These are phyloP conservation scores for Physaria fendleri DNA, from an alignment of 345 rosid species.

Conservation along the genomic window DNA sequence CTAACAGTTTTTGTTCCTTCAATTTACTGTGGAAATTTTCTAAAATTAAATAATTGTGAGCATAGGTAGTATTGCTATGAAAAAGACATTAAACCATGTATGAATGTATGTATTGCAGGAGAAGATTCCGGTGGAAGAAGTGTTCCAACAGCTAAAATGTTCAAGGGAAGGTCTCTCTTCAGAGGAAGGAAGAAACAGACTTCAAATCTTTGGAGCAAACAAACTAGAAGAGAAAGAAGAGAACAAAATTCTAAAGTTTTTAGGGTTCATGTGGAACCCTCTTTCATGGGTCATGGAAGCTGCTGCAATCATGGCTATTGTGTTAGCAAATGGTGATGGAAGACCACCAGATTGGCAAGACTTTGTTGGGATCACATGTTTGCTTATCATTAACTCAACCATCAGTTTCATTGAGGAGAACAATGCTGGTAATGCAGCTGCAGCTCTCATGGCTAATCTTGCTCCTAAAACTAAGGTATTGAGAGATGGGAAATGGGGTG, in stretches of 20 bases:
- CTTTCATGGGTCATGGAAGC: constrained; percentile 96
- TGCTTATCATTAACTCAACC: constrained; percentile 84
- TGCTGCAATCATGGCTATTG: constrained; percentile 95
- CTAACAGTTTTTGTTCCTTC: too few relatives aligned
- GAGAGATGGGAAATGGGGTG: constrained; percentile 75
- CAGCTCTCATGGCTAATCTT: constrained; percentile 93
- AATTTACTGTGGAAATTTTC: too few relatives aligned
- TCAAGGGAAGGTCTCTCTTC: constrained; percentile 56
- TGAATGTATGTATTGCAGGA: constrained; percentile 42
- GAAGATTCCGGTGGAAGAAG: constrained; percentile 69
- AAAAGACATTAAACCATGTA: not conserved
- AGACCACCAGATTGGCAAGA: constrained; percentile 95
- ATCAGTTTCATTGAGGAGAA: constrained; percentile 93
- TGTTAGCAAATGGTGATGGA: constrained; percentile 85
- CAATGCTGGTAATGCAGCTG: constrained; percentile 95
- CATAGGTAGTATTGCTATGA: too few relatives aligned
- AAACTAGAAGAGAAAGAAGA: constrained; percentile 88
- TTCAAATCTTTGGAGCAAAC: constrained; percentile 67
- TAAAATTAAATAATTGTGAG: not conserved
- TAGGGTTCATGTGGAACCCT: constrained; percentile 98
- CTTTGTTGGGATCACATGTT: constrained; percentile 61
- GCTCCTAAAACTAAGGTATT: constrained; percentile 86
- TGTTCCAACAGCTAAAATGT: constrained; percentile 74
- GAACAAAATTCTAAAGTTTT: constrained; percentile 63
- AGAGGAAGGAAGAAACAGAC: constrained; percentile 73